A percentile compares a stretch with the other conserved stretches of the same genome.
These are phyloP conservation scores for Jaminaea rosea DNA, from an alignment of 1,284 basidiomycete species.

Conservation along the genomic window DNA sequence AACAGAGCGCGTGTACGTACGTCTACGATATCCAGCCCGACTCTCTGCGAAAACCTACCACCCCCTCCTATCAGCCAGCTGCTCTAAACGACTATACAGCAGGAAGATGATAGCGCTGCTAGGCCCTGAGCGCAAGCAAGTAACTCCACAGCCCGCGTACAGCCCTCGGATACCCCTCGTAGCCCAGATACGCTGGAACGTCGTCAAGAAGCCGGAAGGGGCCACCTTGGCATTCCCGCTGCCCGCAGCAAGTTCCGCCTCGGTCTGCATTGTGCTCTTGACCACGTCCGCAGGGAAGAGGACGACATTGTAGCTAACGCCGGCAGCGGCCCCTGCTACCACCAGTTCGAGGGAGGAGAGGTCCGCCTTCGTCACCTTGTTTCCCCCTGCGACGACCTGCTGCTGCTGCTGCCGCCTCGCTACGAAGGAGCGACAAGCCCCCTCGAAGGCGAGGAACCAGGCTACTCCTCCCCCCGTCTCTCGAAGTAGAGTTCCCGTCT, in stretches of 20 bases:
- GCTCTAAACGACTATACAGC: background rate
- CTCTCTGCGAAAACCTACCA: background rate
- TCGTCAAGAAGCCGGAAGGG: conserved; percentile 59
- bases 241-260: conserved; percentile 61
- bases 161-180: conserved; percentile 72
- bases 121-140: conserved; percentile 74
- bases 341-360: conserved; percentile 73
- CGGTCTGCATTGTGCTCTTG: conserved; percentile 91
- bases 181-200: conserved; percentile 65
- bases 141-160: conserved; percentile 89
- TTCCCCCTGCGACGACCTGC: background rate
- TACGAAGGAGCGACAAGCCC: conserved; percentile 17
- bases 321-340: conserved; percentile 72
- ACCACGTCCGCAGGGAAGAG: conserved; percentile 63
- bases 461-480: conserved; percentile 78
- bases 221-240: conserved; percentile 46
- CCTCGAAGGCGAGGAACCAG: conserved; percentile 80
- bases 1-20: background rate
- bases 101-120: conserved; percentile 32
- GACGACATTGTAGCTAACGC: conserved; percentile 65
- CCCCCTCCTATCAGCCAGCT: background rate
- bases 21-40: background rate
- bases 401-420: background rate
- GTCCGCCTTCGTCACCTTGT: conserved; percentile 47
- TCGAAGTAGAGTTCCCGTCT: conserved; percentile 67